Evolutionary conservation across 495 filamentous ascomycete genomes (phyloP).

Genomic region (Trichocladium antarcticum): DNA sequence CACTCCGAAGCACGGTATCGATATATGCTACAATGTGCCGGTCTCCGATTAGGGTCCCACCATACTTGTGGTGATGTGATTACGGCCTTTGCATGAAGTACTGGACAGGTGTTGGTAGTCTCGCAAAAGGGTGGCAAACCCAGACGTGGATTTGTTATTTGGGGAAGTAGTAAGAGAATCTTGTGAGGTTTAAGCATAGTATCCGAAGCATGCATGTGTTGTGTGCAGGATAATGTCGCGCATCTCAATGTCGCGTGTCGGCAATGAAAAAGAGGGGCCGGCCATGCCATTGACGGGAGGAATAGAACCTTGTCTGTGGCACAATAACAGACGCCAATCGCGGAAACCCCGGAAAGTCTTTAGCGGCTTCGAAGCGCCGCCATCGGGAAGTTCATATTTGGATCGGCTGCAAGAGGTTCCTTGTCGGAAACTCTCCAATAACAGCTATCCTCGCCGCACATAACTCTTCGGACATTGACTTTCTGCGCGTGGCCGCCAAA

Average conservation of each 20-base stretch:
- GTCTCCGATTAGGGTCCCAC: background rate
- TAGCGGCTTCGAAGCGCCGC: background rate
- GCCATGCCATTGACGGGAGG: background rate
- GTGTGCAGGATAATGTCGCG: background rate
- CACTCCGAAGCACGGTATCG: slow-evolving; percentile 6
- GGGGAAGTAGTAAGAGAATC: background rate
- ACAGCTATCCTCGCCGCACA: background rate
- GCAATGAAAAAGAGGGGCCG: background rate
- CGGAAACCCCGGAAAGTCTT: background rate
- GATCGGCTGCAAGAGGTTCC: background rate
- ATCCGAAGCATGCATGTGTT: background rate
- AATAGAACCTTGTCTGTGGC: background rate
- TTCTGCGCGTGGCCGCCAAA: background rate
- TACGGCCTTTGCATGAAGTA: slow-evolving; percentile 20
- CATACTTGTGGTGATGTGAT: background rate
- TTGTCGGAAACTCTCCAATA: background rate
- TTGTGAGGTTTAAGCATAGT: background rate
- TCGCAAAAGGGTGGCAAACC: background rate
- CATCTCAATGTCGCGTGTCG: background rate
- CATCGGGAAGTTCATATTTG: background rate
- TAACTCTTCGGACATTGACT: background rate
- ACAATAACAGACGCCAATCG: background rate
- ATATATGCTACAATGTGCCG: slow-evolving; percentile 1
- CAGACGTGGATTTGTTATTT: no score
- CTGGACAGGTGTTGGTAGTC: background rate